phyloP scores from a whole-genome alignment of 352 stramenopile genomes.

The Pythium dissimile region DNA sequence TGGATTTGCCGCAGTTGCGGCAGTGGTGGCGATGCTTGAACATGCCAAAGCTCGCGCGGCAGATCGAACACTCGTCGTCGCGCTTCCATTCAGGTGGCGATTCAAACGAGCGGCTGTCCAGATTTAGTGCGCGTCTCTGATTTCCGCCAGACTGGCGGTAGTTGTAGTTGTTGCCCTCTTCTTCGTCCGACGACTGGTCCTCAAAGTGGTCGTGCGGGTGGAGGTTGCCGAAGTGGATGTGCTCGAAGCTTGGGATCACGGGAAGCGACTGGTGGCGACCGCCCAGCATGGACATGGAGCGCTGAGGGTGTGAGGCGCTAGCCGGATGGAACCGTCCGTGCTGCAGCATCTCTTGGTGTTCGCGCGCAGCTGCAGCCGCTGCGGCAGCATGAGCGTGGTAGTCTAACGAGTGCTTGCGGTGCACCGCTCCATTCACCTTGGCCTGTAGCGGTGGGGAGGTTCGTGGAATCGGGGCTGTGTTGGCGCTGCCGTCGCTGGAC shows the following conservation, averaged over 20 bases:
- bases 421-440: conserved; percentile 15
- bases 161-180: conserved; percentile 16
- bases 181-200: conserved; percentile 22
- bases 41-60: conserved; percentile 69
- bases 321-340: neutral
- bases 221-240: conserved; percentile 11
- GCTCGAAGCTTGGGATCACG: conserved; percentile 49
- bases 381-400: conserved; percentile 20
- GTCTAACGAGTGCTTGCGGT: conserved; percentile 39
- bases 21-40: conserved; percentile 87
- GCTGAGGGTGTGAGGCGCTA: neutral
- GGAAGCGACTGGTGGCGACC: conserved; percentile 53
- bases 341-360: conserved; percentile 25
- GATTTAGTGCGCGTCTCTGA: neutral
- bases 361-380: conserved; percentile 9
- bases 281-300: conserved; percentile 9
- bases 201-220: conserved; percentile 3
- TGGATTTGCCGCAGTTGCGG: conserved; percentile 79
- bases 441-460: conserved; percentile 21
- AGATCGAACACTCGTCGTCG: conserved; percentile 77
- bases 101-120: conserved; percentile 28
- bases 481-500: conserved; percentile 35
- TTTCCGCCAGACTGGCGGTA: neutral
- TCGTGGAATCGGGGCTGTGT: conserved; percentile 6
- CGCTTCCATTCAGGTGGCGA: conserved; percentile 69